Evolutionary conservation across 2,329 filamentous ascomycete species (phyloP), one percentile per base, ranked within the genome.

Genomic region (Verticillium longisporum): DNA sequence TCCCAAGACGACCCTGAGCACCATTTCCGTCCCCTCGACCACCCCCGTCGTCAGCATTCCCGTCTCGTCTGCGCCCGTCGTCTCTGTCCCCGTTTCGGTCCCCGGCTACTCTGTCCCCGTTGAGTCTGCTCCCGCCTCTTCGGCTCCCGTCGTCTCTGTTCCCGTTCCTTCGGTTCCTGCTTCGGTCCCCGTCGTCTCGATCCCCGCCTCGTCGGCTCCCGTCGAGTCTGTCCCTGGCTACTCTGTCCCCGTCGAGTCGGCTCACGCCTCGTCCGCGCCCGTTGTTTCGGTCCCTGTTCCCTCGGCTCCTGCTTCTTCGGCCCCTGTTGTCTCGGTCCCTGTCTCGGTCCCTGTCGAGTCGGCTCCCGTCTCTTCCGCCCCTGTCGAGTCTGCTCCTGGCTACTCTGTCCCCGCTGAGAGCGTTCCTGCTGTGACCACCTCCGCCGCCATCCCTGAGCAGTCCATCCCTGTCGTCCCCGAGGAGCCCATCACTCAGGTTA

Each of bases 401-500:
- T 14, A 50, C 9, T 55, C 58, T 32, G 64, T 63, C 18, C 45
- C 55, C 41, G 55, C 26, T 45, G 37, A 60, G 60, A 63, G 59
- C 60, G 61, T 50, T 61, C 60, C 61, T 59, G 62, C 56, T 57
- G 58, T 55, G 26, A 61, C 63, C 45, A 58, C 62, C 55, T 63
- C 62, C 14, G 64, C 61, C 53, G 61, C 65, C 57, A 66, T 60
- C 11, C 59, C 63, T 9, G 61, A 66, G 66, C 59, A 64, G 68
- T 45, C 60, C 15, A 31, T 54, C 38, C 57, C 61, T 32, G 62
- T 58, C 2, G 38, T 64, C n/a, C 61, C 63, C 21, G 37, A 62
- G 50, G 66, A 63, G 61, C 63, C 66, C 57, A 59, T 62, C 41
- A 64, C 62, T 57, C 62, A 60, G 50, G 33, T 62, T 58, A 74